phyloP scores from a whole-genome alignment of 169 alveolate genomes.

The Amoebophrya sp. region DNA sequence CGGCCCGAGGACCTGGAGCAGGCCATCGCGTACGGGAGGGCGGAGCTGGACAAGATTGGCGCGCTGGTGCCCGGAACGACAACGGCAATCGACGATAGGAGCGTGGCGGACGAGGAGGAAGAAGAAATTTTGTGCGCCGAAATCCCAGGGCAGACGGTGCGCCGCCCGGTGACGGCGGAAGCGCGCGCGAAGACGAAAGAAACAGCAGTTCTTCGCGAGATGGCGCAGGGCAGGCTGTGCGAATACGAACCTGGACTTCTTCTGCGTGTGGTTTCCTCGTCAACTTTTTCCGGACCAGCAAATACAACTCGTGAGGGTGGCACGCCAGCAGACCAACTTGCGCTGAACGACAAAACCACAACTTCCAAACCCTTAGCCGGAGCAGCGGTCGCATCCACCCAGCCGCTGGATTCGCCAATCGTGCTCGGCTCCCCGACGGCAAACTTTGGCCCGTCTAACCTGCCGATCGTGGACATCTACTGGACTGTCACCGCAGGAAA shows the following conservation, averaged over 20 bases:
- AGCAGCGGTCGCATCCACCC: background rate
- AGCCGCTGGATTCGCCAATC: background rate
- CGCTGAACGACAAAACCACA: background rate
- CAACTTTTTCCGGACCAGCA: too few relatives aligned
- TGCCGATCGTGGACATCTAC: slow-evolving; percentile 18
- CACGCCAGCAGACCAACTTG: too few relatives aligned
- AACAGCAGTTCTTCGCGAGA: background rate
- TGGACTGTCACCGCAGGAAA: background rate
- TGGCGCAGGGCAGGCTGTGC: background rate
- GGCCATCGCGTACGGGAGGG: background rate
- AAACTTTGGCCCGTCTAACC: background rate
- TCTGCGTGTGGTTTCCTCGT: too few relatives aligned
- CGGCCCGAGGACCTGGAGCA: background rate
- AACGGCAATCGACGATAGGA: background rate
- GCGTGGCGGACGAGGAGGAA: background rate
- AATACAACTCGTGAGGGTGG: too few relatives aligned
- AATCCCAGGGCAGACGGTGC: background rate
- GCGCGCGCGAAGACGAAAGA: background rate
- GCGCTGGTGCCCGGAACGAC: background rate
- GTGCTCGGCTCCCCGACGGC: background rate
- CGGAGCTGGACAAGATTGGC: background rate
- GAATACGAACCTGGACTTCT: background rate
- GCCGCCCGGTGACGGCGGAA: background rate
- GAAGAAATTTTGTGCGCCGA: background rate
- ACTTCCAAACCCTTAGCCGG: background rate